These are phyloP conservation scores for Echites panduratus DNA, from an alignment of 257 asterid genomes.

Conservation along the genomic window DNA sequence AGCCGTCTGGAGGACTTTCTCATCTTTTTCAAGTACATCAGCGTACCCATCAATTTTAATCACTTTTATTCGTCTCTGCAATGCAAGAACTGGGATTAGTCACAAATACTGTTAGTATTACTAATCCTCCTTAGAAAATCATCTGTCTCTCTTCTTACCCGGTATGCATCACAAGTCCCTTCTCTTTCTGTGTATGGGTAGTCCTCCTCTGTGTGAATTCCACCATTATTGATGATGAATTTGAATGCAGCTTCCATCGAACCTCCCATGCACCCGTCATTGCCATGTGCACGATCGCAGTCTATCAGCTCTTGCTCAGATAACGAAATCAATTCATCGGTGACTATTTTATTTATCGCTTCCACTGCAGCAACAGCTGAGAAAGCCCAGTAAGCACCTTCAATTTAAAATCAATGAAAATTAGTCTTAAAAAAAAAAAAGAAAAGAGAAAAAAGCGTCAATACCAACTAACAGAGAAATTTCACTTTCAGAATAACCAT, in stretches of 20 bases:
- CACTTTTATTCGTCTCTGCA: slow-evolving; percentile 59
- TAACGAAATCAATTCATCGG: slow-evolving; percentile 26
- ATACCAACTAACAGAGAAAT: background rate
- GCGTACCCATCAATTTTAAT: slow-evolving; percentile 51
- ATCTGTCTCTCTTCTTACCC: slow-evolving; percentile 15
- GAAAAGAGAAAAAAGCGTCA: no score
- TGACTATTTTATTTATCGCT: slow-evolving; percentile 26
- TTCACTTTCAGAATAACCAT: background rate
- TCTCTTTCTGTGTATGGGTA: slow-evolving; percentile 31
- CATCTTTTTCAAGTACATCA: slow-evolving; percentile 32
- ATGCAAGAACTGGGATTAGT: background rate
- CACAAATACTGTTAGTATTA: no score
- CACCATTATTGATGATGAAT: slow-evolving; percentile 35
- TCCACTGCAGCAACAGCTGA: slow-evolving; percentile 36
- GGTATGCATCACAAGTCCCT: slow-evolving; percentile 24
- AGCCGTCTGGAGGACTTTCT: slow-evolving; percentile 44
- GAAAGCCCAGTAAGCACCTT: slow-evolving; percentile 53
- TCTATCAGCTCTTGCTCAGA: slow-evolving; percentile 45
- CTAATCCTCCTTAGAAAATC: background rate
- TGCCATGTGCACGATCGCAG: slow-evolving; percentile 17
- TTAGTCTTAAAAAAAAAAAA: background rate
- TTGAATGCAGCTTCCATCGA: slow-evolving; percentile 32
- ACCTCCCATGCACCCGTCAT: slow-evolving; percentile 35
- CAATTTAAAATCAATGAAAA: slow-evolving; percentile 1
- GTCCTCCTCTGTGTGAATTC: slow-evolving; percentile 36